Evolutionary conservation across 345 rosid genomes (phyloP), one percentile per base, ranked within the genome.

Genomic region (Barbarea vulgaris): DNA sequence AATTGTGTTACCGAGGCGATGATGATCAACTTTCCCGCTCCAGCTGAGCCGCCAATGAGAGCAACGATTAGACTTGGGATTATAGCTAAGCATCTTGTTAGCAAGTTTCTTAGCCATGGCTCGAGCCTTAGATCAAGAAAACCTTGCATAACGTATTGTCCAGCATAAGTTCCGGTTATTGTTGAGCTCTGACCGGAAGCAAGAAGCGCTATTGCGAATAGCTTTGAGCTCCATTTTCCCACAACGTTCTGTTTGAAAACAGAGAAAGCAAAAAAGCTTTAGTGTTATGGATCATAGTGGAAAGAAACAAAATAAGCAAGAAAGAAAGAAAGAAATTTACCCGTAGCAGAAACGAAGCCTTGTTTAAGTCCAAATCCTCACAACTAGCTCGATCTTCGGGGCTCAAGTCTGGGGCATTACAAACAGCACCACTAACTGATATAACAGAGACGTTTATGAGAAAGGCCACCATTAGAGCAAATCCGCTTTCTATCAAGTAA

Each of bases 121-220:
- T 64, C 79, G 62, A 95, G 77, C 69, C 88, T 85, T 52, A 95
- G 73, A 84, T 92, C 85, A 69, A 95, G 89, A 79, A 95, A 92
- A 27, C 99, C 97, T 86, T 94, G 99, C 99, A 92, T 94, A 28
- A 94, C 96, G 80, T 94, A 94, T 72, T 94, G 99, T 69, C 97
- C 99, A 19, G 97, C 99, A 80, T 92, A 94, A 37, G 97, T 94
- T 78, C 99, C 99, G 1, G 99, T 94, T 69, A 94, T 91, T 4
- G 99, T 94, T 24, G 99, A 94, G 80, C 99, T 94, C 78, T 92
- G 99, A 51, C 98, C 98, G 0, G 97, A 94, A 55, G 97, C 97
- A 69, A 94, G 87, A 74, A 94, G 82, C 7, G 97, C 99, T 60
- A 94, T 62, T 15, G 93, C 97, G 58, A 95, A 95, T 67, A 92